These are phyloP conservation scores for Stromatinia cepivora DNA, from an alignment of 2,329 filamentous ascomycete genomes.

Conservation along the genomic window DNA sequence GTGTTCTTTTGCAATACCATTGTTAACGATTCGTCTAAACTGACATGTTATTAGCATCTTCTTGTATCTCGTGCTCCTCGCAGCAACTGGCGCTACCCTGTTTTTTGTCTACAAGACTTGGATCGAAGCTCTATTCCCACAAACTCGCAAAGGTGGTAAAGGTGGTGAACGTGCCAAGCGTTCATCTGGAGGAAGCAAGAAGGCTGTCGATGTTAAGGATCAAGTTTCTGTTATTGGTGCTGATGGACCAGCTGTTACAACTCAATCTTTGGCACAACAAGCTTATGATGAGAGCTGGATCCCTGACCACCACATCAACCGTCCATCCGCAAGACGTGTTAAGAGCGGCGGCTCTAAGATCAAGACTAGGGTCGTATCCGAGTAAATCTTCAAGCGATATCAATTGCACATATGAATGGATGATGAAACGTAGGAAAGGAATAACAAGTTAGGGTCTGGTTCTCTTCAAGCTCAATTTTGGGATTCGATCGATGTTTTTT, in stretches of 20 bases:
- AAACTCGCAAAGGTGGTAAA: constrained; percentile 62
- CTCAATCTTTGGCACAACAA: constrained; percentile 37
- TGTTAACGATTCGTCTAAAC: background rate
- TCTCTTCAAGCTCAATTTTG: background rate
- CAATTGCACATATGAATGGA: constrained; percentile 4
- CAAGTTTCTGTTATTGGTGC: constrained; percentile 67
- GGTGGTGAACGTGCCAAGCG: constrained; percentile 52
- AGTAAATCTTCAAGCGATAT: constrained; percentile 6
- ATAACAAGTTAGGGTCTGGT: background rate
- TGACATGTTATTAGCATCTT: constrained; percentile 70
- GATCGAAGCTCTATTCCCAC: constrained; percentile 93
- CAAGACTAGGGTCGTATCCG: constrained; percentile 30
- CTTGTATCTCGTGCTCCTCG: constrained; percentile 88
- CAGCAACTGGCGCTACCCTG: constrained; percentile 73
- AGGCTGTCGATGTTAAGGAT: constrained; percentile 54
- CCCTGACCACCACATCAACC: constrained; percentile 72
- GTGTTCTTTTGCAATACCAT: background rate
- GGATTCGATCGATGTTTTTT: background rate
- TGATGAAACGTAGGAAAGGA: constrained; percentile 8
- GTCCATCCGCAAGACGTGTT: constrained; percentile 69
- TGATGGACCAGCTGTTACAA: constrained; percentile 44
- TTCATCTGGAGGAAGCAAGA: constrained; percentile 64
- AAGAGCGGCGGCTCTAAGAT: constrained; percentile 51
- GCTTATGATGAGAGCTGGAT: constrained; percentile 42
- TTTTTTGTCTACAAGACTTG: constrained; percentile 99